phyloP scores from a whole-genome alignment of 805 yeast genomes.

The Starmerella riodocensis region DNA sequence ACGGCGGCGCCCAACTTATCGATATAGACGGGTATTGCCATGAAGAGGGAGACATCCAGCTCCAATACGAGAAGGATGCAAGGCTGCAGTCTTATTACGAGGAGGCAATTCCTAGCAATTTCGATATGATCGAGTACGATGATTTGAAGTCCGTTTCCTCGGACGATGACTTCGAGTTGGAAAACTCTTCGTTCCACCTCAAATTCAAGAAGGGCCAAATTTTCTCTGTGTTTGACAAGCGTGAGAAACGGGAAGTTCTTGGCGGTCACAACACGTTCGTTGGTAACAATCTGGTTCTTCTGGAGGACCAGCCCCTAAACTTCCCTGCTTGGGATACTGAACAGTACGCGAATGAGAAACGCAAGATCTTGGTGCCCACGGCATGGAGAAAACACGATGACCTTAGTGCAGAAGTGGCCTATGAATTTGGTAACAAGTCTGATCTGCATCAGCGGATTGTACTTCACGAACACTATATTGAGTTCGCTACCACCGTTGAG shows the following conservation, averaged over 20 bases:
- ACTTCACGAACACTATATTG: constrained; percentile 31
- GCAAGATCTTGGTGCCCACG: constrained; percentile 33
- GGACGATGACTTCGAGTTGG: constrained; percentile 29
- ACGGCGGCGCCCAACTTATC: constrained; percentile 10
- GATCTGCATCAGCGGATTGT: constrained; percentile 13
- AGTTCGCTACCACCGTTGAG: constrained; percentile 43
- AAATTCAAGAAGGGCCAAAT: constrained; percentile 50
- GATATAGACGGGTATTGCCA: constrained; percentile 13
- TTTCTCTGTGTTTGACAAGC: constrained; percentile 48
- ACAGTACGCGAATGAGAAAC: constrained; percentile 66
- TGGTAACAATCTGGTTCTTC: constrained; percentile 70
- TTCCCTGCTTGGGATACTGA: constrained; percentile 99
- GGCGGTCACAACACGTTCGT: constrained; percentile 38
- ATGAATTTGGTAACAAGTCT: constrained; percentile 13
- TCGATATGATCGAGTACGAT: not conserved
- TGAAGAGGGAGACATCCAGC: not conserved
- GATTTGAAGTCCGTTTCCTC: too few species aligned
- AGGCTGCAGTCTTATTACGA: constrained; percentile 5
- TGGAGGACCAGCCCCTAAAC: constrained; percentile 79
- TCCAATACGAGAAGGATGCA: constrained; percentile 1
- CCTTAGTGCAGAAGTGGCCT: constrained; percentile 9
- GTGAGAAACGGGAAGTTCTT: constrained; percentile 48
- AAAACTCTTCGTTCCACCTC: constrained; percentile 51
- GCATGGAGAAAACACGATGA: constrained; percentile 11
- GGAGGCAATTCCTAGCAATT: not conserved